Percentiles rank a stretch among this genome's conserved stretches.
Evolutionary conservation across 768 basidiomycete genomes (phyloP).

Genomic region (Macrolepiota dolichaula): DNA sequence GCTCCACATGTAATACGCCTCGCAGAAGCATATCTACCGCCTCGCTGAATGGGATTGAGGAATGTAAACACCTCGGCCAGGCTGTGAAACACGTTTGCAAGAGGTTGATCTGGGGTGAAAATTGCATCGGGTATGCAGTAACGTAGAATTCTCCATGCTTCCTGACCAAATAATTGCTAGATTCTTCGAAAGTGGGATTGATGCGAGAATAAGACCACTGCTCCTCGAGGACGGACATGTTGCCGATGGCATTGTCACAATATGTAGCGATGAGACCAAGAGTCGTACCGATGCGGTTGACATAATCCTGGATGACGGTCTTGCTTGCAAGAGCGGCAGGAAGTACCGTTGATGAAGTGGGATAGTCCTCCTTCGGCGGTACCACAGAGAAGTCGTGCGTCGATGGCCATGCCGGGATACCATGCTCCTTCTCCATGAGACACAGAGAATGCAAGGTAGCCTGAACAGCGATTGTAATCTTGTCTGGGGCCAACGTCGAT

Average conservation of each 20-base stretch:
- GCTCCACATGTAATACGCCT: constrained; percentile 85
- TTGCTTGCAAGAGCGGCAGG: constrained; percentile 54
- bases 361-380: constrained; percentile 62
- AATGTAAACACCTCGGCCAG: constrained; percentile 78
- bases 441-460: constrained; percentile 74
- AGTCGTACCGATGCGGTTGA: constrained; percentile 59
- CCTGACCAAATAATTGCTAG: constrained; percentile 62
- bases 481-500: constrained; percentile 59
- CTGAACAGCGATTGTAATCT: constrained; percentile 70
- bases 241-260: constrained; percentile 63
- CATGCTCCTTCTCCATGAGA: constrained; percentile 67
- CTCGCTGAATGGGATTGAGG: constrained; percentile 50
- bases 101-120: constrained; percentile 62
- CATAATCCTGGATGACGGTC: constrained; percentile 67
- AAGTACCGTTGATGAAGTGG: constrained; percentile 61
- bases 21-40: constrained; percentile 77
- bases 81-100: constrained; percentile 77
- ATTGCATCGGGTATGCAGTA: constrained; percentile 63
- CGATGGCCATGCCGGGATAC: constrained; percentile 76
- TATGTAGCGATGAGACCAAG: constrained; percentile 54
- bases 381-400: constrained; percentile 60
- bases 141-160: constrained; percentile 60
- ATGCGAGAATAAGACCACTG: constrained; percentile 69
- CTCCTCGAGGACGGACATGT: constrained; percentile 83
- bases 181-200: constrained; percentile 62